Conservation (phyloP, 2,329 filamentous ascomycete genomes). For the Fusarium tupiense region DNA sequence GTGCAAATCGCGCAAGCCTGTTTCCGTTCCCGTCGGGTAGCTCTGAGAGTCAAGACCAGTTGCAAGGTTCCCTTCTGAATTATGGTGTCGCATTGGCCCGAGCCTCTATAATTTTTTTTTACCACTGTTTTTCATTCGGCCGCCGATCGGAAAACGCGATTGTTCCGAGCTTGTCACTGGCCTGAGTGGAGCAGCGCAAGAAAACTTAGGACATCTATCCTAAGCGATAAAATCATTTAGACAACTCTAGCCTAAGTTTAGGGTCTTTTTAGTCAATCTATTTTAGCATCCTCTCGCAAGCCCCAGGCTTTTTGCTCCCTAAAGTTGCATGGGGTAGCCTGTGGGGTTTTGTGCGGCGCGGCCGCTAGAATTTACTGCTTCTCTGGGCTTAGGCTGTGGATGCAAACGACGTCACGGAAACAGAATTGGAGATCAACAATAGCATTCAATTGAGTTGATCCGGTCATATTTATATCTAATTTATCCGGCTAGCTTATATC, state of each 20-base stretch:
- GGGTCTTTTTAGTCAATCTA: neutral
- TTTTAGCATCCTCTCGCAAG: neutral
- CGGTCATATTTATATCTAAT: neutral
- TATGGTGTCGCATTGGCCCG: conserved; percentile 36
- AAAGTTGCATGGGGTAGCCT: conserved; percentile 15
- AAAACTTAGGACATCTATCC: neutral
- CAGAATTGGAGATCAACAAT: neutral
- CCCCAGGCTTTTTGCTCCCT: neutral
- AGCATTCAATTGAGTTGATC: neutral
- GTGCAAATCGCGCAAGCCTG: conserved; percentile 41
- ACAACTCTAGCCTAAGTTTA: neutral
- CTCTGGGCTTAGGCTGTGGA: conserved; percentile 14
- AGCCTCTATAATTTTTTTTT: conserved; percentile 26
- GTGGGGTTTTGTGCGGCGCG: conserved; percentile 13
- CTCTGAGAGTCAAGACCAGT: neutral
- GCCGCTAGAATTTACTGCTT: conserved; percentile 15
- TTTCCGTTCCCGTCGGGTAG: conserved; percentile 13
- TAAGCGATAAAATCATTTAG: neutral
- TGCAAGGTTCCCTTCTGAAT: conserved; percentile 2
- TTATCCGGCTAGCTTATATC: rapidly evolving
- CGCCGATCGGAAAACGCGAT: conserved; percentile 38
- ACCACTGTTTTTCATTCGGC: conserved; percentile 23
- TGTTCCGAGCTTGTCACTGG: conserved; percentile 39
- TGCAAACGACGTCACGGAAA: conserved; percentile 31
- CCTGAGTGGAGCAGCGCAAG: neutral